Evolutionary conservation across 371 early-diverging fungal genomes (phyloP).

Genomic region (Apophysomyces variabilis): DNA sequence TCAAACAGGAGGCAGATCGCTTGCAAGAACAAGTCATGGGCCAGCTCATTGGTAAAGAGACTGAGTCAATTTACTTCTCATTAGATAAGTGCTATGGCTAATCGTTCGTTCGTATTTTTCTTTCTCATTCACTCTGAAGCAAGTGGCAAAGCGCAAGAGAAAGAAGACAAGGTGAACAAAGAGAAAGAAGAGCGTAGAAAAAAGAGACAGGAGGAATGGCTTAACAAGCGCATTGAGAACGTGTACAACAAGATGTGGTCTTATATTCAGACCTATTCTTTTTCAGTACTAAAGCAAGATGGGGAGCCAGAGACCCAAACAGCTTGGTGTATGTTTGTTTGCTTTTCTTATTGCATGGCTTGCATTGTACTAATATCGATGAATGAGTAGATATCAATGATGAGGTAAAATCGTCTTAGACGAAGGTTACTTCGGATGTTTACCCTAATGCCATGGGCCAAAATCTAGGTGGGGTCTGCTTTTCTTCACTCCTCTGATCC

Average conservation of each 20-base stretch:
- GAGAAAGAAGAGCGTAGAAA: slow-evolving; percentile 39
- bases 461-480: slow-evolving; percentile 60
- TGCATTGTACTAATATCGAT: too few relatives aligned
- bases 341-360: too few relatives aligned
- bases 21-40: slow-evolving; percentile 50
- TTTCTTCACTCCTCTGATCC: slow-evolving; percentile 59
- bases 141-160: slow-evolving; percentile 51
- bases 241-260: slow-evolving; percentile 60
- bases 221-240: slow-evolving; percentile 26
- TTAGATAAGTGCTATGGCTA: neutral
- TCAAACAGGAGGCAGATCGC: slow-evolving; percentile 43
- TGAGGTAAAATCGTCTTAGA: slow-evolving; percentile 28
- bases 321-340: slow-evolving; percentile 58
- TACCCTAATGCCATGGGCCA: neutral
- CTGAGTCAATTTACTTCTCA: neutral
- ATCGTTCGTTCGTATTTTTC: neutral
- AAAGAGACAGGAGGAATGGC: slow-evolving; percentile 30
- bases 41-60: slow-evolving; percentile 32
- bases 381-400: slow-evolving; percentile 21
- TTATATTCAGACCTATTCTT: slow-evolving; percentile 60
- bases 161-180: slow-evolving; percentile 43
- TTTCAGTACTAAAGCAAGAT: slow-evolving; percentile 56
- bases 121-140: slow-evolving; percentile 9
- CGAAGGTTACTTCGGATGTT: neutral
- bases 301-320: slow-evolving; percentile 58